phyloP scores from a whole-genome alignment of 2,329 filamentous ascomycete genomes.

The Fusarium dlaminii region DNA sequence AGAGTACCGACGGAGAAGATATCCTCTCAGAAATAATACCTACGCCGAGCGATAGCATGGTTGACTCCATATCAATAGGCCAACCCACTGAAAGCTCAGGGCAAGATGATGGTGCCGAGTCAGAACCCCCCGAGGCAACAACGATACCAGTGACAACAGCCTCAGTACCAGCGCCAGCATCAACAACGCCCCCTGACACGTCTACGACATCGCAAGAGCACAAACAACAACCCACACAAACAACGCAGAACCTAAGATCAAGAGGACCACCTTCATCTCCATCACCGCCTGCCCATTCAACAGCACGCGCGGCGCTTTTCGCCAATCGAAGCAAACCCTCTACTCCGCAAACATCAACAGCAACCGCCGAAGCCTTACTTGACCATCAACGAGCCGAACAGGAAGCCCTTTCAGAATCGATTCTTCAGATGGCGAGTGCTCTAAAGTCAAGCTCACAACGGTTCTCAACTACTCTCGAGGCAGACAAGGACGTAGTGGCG shows the following conservation, averaged over 20 bases:
- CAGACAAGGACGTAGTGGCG: slow-evolving; percentile 75
- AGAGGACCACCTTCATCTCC: slow-evolving; percentile 41
- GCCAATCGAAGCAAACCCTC: slow-evolving; percentile 51
- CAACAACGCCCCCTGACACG: slow-evolving; percentile 17
- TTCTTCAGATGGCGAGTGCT: slow-evolving; percentile 81
- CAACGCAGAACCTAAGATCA: slow-evolving; percentile 48
- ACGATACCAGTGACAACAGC: slow-evolving; percentile 13
- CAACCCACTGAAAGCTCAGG: slow-evolving; percentile 26
- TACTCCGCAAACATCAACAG: slow-evolving; percentile 53
- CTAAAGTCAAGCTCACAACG: slow-evolving; percentile 79
- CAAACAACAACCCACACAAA: slow-evolving; percentile 44
- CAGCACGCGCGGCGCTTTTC: slow-evolving; percentile 57
- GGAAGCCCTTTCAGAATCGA: slow-evolving; percentile 80
- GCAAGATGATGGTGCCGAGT: slow-evolving; percentile 46
- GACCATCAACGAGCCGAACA: slow-evolving; percentile 83
- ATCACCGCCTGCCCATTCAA: slow-evolving; percentile 44
- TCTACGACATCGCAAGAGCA: slow-evolving; percentile 12
- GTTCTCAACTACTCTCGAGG: slow-evolving; percentile 77
- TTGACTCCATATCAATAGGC: slow-evolving; percentile 51
- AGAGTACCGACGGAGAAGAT: slow-evolving; percentile 65
- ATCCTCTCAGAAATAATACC: slow-evolving; percentile 63
- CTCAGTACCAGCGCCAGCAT: slow-evolving; percentile 12
- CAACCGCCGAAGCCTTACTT: slow-evolving; percentile 75
- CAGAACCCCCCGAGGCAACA: slow-evolving; percentile 59
- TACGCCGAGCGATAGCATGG: slow-evolving; percentile 63